Evolutionary conservation across 495 filamentous ascomycete genomes (phyloP).

Genomic region (Xylaria bambusicola): DNA sequence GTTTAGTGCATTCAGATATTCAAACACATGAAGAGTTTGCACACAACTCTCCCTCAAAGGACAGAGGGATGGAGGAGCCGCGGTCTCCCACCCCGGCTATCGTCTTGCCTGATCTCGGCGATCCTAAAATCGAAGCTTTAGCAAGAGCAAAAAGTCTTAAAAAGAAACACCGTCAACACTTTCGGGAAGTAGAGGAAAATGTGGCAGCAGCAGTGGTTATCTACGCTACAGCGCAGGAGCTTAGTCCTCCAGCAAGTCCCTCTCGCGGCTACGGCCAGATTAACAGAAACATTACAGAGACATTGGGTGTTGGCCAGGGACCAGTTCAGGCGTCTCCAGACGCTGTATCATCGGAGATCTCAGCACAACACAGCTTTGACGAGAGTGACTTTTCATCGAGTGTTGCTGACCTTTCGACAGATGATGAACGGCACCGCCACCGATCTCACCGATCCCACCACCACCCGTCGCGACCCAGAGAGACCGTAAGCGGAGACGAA

Average conservation of each 20-base stretch:
- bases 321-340: conserved; percentile 23
- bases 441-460: conserved; percentile 38
- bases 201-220: conserved; percentile 50
- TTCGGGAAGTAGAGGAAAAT: conserved; percentile 45
- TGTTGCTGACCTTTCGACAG: conserved; percentile 52
- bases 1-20: conserved; percentile 31
- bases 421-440: conserved; percentile 44
- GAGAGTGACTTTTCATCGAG: conserved; percentile 30
- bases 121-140: conserved; percentile 42
- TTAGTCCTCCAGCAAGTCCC: conserved; percentile 34
- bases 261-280: conserved; percentile 18
- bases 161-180: conserved; percentile 40
- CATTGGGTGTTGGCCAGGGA: conserved; percentile 19
- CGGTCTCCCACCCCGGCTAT: conserved; percentile 46
- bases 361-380: conserved; percentile 28
- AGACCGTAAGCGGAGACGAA: conserved; percentile 6
- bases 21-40: conserved; percentile 25
- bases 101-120: conserved; percentile 45
- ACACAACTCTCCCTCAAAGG: conserved; percentile 8
- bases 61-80: conserved; percentile 33
- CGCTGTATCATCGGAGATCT: conserved; percentile 22
- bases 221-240: conserved; percentile 44
- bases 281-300: conserved; percentile 17
- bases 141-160: conserved; percentile 41
- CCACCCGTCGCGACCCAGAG: conserved; percentile 33